These are phyloP conservation scores for Saccharomyces pastorianus DNA, from an alignment of 1,139 yeast species.

Conservation along the genomic window DNA sequence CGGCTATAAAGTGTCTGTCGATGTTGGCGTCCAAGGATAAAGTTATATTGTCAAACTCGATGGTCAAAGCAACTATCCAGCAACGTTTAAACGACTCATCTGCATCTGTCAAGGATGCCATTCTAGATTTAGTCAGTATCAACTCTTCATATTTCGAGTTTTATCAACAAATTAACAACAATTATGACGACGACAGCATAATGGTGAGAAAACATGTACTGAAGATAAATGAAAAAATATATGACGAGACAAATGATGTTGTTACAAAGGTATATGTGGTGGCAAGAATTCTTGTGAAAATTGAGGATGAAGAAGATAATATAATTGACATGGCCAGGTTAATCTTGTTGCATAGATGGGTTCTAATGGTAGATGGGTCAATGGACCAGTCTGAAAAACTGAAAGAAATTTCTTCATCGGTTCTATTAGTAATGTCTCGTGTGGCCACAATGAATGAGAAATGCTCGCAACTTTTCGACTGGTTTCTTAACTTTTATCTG, in stretches of 20 bases:
- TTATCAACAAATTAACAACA: constrained; percentile 40
- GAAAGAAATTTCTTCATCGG: constrained; percentile 11
- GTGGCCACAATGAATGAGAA: constrained; percentile 35
- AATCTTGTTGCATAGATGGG: constrained; percentile 42
- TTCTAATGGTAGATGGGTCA: constrained; percentile 24
- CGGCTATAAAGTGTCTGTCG: constrained; percentile 54
- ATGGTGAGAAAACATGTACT: constrained; percentile 59
- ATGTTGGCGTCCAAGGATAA: constrained; percentile 45
- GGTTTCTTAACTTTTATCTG: constrained; percentile 38
- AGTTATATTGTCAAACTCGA: constrained; percentile 40
- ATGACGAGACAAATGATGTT: constrained; percentile 31
- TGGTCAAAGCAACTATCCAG: constrained; percentile 47
- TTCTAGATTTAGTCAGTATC: constrained; percentile 52
- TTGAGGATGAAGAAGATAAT: constrained; percentile 64
- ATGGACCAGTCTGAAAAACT: constrained; percentile 14
- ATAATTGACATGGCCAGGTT: constrained; percentile 41
- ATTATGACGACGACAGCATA: constrained; percentile 48
- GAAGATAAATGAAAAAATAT: constrained; percentile 45
- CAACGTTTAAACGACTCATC: constrained; percentile 50
- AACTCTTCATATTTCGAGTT: constrained; percentile 43
- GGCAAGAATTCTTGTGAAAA: constrained; percentile 43
- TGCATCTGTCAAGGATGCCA: constrained; percentile 69
- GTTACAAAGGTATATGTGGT: constrained; percentile 40
- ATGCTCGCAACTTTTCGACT: constrained; percentile 37
- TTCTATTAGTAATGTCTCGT: constrained; percentile 34